These are phyloP conservation scores for Cladophialophora exuberans DNA, from an alignment of 2,329 filamentous ascomycete genomes.

Conservation along the genomic window DNA sequence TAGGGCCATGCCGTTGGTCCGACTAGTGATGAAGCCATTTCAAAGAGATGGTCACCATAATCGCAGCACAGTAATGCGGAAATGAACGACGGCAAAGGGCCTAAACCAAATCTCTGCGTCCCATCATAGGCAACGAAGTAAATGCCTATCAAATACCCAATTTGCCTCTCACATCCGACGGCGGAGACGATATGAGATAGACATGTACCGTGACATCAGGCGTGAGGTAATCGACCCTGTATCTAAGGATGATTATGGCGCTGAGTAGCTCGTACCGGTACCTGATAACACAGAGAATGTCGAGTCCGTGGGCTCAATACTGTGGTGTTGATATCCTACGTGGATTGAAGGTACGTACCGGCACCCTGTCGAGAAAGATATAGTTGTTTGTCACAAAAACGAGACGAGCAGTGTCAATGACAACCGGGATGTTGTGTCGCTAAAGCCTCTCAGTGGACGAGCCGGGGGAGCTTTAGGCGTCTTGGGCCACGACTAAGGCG, in stretches of 20 bases:
- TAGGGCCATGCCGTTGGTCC: not conserved
- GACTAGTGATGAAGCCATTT: not conserved
- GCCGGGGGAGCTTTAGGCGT: not conserved
- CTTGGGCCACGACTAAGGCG: too few relatives aligned
- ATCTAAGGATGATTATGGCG: slow-evolving; percentile 2
- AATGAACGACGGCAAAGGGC: too few relatives aligned
- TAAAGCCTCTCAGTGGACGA: not conserved
- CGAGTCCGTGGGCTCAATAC: not conserved
- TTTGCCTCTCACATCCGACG: not conserved
- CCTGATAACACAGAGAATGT: not conserved
- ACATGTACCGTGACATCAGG: not conserved
- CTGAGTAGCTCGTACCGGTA: not conserved
- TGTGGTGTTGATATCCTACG: not conserved
- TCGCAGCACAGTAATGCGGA: too few relatives aligned
- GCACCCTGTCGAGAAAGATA: not conserved
- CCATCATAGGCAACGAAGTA: too few relatives aligned
- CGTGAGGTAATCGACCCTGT: not conserved
- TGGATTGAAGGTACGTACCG: not conserved
- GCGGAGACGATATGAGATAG: not conserved
- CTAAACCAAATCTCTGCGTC: too few relatives aligned
- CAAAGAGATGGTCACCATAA: too few relatives aligned
- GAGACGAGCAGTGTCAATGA: too few relatives aligned
- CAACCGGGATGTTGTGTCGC: not conserved
- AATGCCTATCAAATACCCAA: too few relatives aligned
- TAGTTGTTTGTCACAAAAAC: too few relatives aligned